Conservation (phyloP, 352 stramenopile species). For the Phytophthora europaea region DNA sequence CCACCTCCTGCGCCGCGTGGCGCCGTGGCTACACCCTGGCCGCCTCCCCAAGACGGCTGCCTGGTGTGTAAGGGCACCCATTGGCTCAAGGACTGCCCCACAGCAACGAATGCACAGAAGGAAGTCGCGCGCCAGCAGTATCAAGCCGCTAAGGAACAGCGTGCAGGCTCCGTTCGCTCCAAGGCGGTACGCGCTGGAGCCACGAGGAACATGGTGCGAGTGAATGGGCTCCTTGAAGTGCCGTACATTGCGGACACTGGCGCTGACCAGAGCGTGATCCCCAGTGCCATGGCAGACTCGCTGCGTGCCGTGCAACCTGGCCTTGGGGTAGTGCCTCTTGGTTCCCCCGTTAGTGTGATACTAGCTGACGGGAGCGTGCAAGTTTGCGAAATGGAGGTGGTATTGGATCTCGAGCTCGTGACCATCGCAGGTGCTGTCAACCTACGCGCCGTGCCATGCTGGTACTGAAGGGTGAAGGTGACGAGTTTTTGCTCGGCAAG, state of each 20-base stretch:
- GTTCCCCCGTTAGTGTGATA: background rate
- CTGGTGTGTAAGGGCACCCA: slow-evolving; percentile 2
- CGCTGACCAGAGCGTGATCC: background rate
- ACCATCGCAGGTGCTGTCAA: background rate
- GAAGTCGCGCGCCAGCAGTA: background rate
- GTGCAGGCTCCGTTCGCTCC: background rate
- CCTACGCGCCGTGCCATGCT: background rate
- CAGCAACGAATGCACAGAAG: background rate
- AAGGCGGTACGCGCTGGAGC: background rate
- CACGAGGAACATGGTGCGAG: background rate
- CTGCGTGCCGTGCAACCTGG: background rate
- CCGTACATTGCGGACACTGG: background rate
- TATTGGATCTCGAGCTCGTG: background rate
- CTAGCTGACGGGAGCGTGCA: too few species aligned
- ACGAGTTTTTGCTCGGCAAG: slow-evolving; percentile 10
- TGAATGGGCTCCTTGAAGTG: background rate
- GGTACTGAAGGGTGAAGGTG: background rate
- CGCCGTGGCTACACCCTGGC: background rate
- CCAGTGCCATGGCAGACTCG: background rate
- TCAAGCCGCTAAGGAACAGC: background rate
- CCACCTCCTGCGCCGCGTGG: too few species aligned
- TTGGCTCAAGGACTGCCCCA: background rate
- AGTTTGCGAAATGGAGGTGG: background rate
- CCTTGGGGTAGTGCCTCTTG: background rate
- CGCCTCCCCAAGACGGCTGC: background rate